Percentiles rank a stretch among this genome's conserved stretches.
Conservation (phyloP, 305 asterid species). For the Fraxinus latifolia region DNA sequence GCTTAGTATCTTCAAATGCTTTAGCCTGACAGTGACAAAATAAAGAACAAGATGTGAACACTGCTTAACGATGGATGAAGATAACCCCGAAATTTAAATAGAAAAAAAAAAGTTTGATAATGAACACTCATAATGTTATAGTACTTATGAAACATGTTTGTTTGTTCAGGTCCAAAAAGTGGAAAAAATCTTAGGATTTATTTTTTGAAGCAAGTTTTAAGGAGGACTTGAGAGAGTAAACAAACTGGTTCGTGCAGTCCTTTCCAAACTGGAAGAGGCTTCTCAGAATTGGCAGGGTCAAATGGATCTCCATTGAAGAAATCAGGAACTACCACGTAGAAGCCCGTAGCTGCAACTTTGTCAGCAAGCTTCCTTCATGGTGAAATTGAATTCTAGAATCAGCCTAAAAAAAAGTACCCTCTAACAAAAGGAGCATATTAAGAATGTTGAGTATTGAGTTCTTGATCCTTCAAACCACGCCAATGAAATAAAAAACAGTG, state of each 20-base stretch:
- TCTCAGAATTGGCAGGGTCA: constrained; percentile 33
- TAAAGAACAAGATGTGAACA: neutral
- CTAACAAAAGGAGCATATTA: neutral
- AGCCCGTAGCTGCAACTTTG: constrained; percentile 63
- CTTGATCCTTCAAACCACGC: neutral
- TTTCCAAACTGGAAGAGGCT: constrained; percentile 40
- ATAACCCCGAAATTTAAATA: neutral
- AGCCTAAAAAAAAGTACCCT: constrained; percentile 11
- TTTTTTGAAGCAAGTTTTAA: neutral
- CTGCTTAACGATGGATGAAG: neutral
- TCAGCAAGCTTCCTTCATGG: constrained; percentile 56
- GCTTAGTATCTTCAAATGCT: constrained; percentile 50
- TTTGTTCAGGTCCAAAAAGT: neutral
- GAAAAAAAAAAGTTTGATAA: neutral
- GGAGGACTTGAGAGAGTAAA: constrained; percentile 17
- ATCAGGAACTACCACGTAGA: constrained; percentile 67
- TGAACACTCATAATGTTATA: neutral
- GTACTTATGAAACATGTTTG: neutral
- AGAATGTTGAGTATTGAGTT: neutral
- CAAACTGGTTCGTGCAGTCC: constrained; percentile 48
- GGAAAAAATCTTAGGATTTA: neutral
- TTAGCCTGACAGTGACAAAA: constrained; percentile 33
- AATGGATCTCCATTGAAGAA: constrained; percentile 55
- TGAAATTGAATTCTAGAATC: constrained; percentile 7
- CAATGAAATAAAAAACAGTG: neutral